Evolutionary conservation across 192 early-diverging fungal species (phyloP), one percentile per base, ranked within the genome.

Genomic region (Coemansia sp.): DNA sequence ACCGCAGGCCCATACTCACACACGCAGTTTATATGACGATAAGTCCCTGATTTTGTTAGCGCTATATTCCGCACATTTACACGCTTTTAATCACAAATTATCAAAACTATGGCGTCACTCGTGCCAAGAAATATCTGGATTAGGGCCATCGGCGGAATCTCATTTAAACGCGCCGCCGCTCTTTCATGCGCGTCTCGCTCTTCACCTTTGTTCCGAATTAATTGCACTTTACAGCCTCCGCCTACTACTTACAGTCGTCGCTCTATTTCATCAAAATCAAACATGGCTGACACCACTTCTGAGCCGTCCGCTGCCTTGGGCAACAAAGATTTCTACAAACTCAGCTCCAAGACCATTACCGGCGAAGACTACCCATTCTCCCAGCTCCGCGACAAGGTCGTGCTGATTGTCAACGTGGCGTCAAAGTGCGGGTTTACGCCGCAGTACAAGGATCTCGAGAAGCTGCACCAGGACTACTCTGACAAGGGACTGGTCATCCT

Each of bases 401-500:
- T 92, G 20, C 83, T 98, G 36, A 74, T 95, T 34, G 92, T 94
- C 69, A 98, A 98, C 75, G 89, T 92, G 11, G 95, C 94, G 22
- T 92, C 90, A 60, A 86, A 93, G 81, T 97, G 95, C 78, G 93
- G 94, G 9, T 91, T 91, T 69, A 92, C 92, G 34, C 73, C 80
- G 6, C 93, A 95, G 74, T 92, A 92, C 80, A 69, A 74, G 25
- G 88, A 83, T 14, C 82, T 93, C 15, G 84, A 91, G 71, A 66
- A 84, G 52, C 73, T 93, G 55, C 83, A 90, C 74, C 62, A 90
- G 46, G 83, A 84, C 50, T 88, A 88, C 66, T 73, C 83, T 28
- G 84, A 85, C 47, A 60, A 83, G 47, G 94, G 92, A 11, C 85
- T 98, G 51, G 87, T 87, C 23, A 74, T 98, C 47, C 73, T 97